Percentiles rank a stretch among this genome's conserved stretches.
phyloP scores from a whole-genome alignment of 2,329 filamentous ascomycete species.

The Aquanectria penicillioides region DNA sequence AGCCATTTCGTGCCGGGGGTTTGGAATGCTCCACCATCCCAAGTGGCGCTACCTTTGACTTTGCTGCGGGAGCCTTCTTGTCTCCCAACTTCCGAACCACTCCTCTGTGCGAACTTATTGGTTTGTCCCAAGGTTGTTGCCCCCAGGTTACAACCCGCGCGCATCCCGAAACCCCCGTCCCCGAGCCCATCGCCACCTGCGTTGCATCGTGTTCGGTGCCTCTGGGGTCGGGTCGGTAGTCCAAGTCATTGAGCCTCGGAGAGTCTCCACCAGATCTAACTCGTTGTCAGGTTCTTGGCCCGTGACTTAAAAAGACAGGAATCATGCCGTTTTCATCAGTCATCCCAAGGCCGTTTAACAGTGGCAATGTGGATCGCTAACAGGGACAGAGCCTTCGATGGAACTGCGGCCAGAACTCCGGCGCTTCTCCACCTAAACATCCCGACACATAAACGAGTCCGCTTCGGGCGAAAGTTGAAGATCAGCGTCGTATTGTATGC shows the following conservation, averaged over 20 bases:
- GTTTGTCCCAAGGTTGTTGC: not conserved
- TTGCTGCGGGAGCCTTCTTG: not conserved
- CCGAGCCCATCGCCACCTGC: not conserved
- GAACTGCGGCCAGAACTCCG: not conserved
- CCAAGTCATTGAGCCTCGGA: too few relatives aligned
- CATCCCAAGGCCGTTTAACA: not conserved
- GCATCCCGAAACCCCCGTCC: constrained; percentile 1
- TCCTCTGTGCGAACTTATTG: not conserved
- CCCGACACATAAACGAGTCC: not conserved
- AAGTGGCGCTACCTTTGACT: constrained; percentile 6
- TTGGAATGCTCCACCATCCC: constrained; percentile 9
- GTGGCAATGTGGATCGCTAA: constrained; percentile 20
- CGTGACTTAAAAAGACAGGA: not conserved
- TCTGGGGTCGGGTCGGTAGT: too few relatives aligned
- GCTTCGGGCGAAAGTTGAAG: too few relatives aligned
- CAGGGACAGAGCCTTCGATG: not conserved
- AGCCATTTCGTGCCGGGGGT: constrained; percentile 10
- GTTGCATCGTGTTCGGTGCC: too few relatives aligned
- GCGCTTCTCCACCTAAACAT: not conserved
- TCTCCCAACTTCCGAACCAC: constrained; percentile 6
- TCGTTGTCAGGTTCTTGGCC: too few relatives aligned
- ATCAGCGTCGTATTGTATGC: too few relatives aligned
- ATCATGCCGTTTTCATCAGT: not conserved
- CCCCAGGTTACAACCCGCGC: constrained; percentile 2
- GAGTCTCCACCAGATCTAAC: not conserved